These are phyloP conservation scores for Xanthoconium purpureum DNA, from an alignment of 768 basidiomycete genomes.

Conservation along the genomic window DNA sequence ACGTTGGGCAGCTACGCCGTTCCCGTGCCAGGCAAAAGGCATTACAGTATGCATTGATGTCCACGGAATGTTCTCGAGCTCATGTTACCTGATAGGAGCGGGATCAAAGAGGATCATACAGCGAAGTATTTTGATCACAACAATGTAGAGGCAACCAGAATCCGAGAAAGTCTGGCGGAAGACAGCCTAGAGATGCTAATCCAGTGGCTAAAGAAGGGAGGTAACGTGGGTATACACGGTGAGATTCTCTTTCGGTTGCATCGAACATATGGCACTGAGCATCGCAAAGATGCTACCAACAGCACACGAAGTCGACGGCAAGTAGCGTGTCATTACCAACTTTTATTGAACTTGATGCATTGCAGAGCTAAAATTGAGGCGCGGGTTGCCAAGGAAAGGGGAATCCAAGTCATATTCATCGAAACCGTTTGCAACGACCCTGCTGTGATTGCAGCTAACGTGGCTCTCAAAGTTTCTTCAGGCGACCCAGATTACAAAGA, in stretches of 20 bases:
- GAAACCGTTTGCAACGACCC: constrained; percentile 96
- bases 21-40: constrained; percentile 80
- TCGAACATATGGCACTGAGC: background rate
- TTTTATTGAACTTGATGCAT: constrained; percentile 1
- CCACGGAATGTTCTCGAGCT: background rate
- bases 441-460: constrained; percentile 89
- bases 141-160: constrained; percentile 71
- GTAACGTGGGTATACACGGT: constrained; percentile 98
- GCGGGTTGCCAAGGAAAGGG: constrained; percentile 83
- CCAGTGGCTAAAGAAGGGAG: constrained; percentile 90
- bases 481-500: constrained; percentile 98
- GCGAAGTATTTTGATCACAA: constrained; percentile 87
- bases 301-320: constrained; percentile 76
- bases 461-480: constrained; percentile 91
- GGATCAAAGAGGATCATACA: constrained; percentile 87
- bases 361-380: constrained; percentile 76
- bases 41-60: constrained; percentile 50
- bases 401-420: constrained; percentile 86
- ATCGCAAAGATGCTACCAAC: constrained; percentile 85
- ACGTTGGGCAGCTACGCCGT: constrained; percentile 91
- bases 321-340: constrained; percentile 13
- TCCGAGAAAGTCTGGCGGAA: constrained; percentile 79
- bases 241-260: constrained; percentile 13
- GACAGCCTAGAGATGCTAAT: constrained; percentile 96
- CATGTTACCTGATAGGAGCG: constrained; percentile 47